Evolutionary conservation across 345 rosid genomes (phyloP), one percentile per base, ranked within the genome.

Genomic region (Linum lewisii): DNA sequence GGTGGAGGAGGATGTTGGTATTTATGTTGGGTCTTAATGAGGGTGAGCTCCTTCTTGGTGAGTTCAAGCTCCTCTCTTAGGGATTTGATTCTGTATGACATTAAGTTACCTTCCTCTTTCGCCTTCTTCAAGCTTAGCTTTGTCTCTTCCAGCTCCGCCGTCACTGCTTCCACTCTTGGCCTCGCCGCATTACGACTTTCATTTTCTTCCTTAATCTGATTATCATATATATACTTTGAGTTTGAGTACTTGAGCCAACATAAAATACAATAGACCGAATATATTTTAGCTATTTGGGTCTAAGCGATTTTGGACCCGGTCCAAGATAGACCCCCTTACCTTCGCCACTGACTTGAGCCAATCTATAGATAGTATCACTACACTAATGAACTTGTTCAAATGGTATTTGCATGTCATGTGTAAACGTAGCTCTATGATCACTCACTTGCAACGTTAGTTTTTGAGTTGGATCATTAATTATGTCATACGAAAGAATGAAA

Each of bases 111-210:
- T 66, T 73, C 84, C 68, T 78, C 78, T 66, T 69, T 64, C 4
- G 81, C 81, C 58, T 59, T 77, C 21, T 68, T 21, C 19, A 84
- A 84, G 72, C 54, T 73, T 51, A 66, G 60, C 64, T 78, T 84
- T 53, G 80, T 81, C 38, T 82, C 78, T 62, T 77, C 81, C 7
- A 87, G 87, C 79, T 87, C 88, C 2, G 67, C 63, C 62, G 57
- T 73, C 18, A 79, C 42, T 23, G 72, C 66, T 52, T 61, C 69
- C 16, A 73, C 34, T 68, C 54, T 68, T 19, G 82, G 69, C 7
- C 59, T 75, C n/a, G 38, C 66, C 5, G 19, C 18, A 13, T 59
- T 63, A 22, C 38, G 52, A 11, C 32, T 76, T 59, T 63, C 69
- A 26, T 26, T 56, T 24, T 60, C 69, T 71, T 11, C 15, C 47